Base-by-base conservation (phyloP, 441 rosid genomes). In the Theobroma grandiflorum region DNA sequence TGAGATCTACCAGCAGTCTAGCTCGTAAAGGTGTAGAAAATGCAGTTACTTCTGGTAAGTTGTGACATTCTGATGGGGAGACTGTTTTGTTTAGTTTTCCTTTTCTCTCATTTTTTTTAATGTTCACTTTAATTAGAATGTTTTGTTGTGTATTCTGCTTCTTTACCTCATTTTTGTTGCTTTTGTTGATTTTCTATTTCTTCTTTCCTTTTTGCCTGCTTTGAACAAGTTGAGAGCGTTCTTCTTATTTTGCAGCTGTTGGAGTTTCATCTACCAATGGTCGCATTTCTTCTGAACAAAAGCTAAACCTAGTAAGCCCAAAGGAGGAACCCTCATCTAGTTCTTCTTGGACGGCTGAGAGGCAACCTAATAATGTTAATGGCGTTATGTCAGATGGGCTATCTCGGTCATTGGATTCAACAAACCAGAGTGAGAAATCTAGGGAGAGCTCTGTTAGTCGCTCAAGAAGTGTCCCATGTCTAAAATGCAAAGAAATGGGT, bases 301-400 rank as follows among this genome's bases (percentile, higher is more conserved):
- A 83, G 85, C 73, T 81, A 58, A 87, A 83, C 83, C 89, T 88
- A 80, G 80, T 87, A 62, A 85, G 82, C 81, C 84, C 84, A 16
- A 94, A 88, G 88, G 97, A 93, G 76, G 97, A 94, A 79, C 90
- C 87, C 12, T 83, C 87, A 49, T 88, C 93, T 63, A 80, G 92
- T 83, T 89, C 91, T 71, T 89, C 93, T 18, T 78, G 88, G 87
- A 81, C 89, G 38, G 87, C 84, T 57, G 96, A 92, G 82, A 89
- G 83, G 77, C 87, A 75, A 38, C 75, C 86, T 38, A 80, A 78
- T 87, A 85, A 82, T 72, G 75, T 76, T 68, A 76, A 80, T 85
- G 96, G 86, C 80, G 86, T 76, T 88, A 58, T 82, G 73, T 92
- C 85, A 72, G 98, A 90, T 85, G 90, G 85, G 77, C 80, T 84